These are phyloP conservation scores for Lichtheimia corymbifera DNA, from an alignment of 371 early-diverging fungal species.

Conservation along the genomic window DNA sequence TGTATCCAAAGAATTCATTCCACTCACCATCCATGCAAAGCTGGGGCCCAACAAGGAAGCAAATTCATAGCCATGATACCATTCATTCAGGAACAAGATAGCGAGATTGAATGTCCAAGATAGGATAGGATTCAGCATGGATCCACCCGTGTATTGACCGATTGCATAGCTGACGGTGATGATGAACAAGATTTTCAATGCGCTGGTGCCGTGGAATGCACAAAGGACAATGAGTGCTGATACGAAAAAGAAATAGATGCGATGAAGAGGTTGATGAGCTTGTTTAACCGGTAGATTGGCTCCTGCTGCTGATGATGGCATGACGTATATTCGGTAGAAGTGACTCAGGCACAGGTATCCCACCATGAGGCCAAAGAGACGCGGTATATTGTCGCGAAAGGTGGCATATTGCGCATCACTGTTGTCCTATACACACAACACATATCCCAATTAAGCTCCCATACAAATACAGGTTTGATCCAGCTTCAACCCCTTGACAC, in stretches of 20 bases:
- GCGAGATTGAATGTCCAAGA: constrained; percentile 82
- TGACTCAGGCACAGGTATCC: constrained; percentile 52
- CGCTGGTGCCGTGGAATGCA: constrained; percentile 54
- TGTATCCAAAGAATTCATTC: background rate
- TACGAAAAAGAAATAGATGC: constrained; percentile 51
- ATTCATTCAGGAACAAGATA: constrained; percentile 77
- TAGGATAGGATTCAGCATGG: constrained; percentile 59
- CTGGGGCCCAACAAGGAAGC: constrained; percentile 39
- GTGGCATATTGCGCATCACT: constrained; percentile 83
- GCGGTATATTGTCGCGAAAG: constrained; percentile 77
- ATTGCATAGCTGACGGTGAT: constrained; percentile 65
- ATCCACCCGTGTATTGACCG: constrained; percentile 51
- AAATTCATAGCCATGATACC: constrained; percentile 74
- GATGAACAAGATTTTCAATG: constrained; percentile 72
- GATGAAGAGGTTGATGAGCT: constrained; percentile 31
- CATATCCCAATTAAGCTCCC: background rate
- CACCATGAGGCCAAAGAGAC: constrained; percentile 55
- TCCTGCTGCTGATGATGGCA: background rate
- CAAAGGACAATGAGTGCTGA: constrained; percentile 66
- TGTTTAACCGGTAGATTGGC: constrained; percentile 20
- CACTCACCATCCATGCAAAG: constrained; percentile 73
- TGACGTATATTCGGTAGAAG: constrained; percentile 29
- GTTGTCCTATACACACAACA: constrained; percentile 62
- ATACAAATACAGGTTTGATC: background rate
- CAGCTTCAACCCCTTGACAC: background rate